Evolutionary conservation across 768 basidiomycete species (phyloP).

Genomic region (Tricholoma bakamatsutake): DNA sequence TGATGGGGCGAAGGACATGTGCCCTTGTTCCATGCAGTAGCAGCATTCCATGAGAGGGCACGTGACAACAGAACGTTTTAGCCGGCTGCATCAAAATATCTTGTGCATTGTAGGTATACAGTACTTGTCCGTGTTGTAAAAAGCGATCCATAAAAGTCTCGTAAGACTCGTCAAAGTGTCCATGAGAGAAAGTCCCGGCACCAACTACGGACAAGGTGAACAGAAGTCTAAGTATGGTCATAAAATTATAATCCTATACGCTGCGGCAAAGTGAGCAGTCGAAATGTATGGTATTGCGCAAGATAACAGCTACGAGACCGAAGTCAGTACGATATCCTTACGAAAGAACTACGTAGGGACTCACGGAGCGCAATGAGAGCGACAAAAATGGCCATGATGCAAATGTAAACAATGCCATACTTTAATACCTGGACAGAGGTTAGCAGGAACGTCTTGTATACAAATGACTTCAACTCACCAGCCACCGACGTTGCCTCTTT

Average conservation of each 20-base stretch:
- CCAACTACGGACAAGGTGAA: constrained; percentile 21
- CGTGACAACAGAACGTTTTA: neutral
- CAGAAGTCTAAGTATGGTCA: constrained; percentile 23
- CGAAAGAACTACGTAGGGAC: constrained; percentile 24
- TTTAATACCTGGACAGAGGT: constrained; percentile 58
- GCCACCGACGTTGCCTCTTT: constrained; percentile 84
- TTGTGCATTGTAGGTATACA: constrained; percentile 41
- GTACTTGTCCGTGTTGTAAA: constrained; percentile 36
- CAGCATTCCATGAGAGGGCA: neutral
- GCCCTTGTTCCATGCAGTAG: neutral
- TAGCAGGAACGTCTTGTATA: neutral
- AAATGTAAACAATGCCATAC: constrained; percentile 74
- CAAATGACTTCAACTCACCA: constrained; percentile 45
- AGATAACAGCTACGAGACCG: constrained; percentile 43
- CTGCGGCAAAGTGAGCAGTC: constrained; percentile 64
- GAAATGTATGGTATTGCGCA: constrained; percentile 55
- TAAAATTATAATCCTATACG: constrained; percentile 45
- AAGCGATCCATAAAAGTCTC: constrained; percentile 29
- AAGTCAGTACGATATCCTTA: constrained; percentile 6
- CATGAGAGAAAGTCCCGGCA: constrained; percentile 31
- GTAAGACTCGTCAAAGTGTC: constrained; percentile 26
- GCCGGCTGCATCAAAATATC: constrained; percentile 22
- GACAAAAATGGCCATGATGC: constrained; percentile 63
- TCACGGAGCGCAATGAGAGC: constrained; percentile 75
- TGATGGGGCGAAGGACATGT: neutral